A percentile compares a stretch with the other conserved stretches of the same genome.
These are phyloP conservation scores for Apodospora peruviana DNA, from an alignment of 495 filamentous ascomycete genomes.

Conservation along the genomic window DNA sequence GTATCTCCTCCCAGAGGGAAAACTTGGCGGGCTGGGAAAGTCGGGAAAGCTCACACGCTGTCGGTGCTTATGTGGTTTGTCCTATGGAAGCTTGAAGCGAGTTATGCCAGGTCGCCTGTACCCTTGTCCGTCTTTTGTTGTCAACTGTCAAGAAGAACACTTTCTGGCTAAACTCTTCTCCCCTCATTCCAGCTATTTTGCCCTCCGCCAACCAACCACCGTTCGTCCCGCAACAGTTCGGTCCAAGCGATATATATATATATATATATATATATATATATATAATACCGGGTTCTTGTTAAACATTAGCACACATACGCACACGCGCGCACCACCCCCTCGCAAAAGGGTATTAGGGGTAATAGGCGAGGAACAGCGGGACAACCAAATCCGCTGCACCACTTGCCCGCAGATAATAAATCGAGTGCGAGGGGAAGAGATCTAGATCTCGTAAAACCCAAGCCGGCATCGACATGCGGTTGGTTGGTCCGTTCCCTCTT, in stretches of 20 bases:
- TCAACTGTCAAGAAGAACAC: no score
- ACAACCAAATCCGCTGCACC: constrained; percentile 3
- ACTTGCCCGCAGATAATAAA: not conserved
- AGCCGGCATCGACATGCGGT: no score
- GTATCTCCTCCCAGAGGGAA: not conserved
- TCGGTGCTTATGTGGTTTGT: not conserved
- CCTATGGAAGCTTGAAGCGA: constrained; percentile 4
- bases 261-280: constrained; percentile 3
- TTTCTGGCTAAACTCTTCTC: constrained; percentile 13
- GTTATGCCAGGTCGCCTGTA: not conserved
- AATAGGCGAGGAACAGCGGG: not conserved
- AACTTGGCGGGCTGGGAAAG: constrained; percentile 8
- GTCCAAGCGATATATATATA: no score
- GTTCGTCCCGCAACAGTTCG: no score
- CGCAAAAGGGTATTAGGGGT: not conserved
- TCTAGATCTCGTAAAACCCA: no score
- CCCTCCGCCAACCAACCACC: constrained; percentile 1
- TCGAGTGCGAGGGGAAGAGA: not conserved
- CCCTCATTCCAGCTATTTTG: constrained; percentile 1
- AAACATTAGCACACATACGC: no score
- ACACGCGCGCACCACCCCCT: no score
- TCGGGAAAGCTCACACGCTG: constrained; percentile 1
- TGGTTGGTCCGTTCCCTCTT: no score
- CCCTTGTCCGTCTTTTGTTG: no score
- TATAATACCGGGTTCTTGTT: constrained; percentile 1